These are phyloP conservation scores for Xylaria sp. DNA, from an alignment of 2,329 filamentous ascomycete genomes.

Conservation along the genomic window DNA sequence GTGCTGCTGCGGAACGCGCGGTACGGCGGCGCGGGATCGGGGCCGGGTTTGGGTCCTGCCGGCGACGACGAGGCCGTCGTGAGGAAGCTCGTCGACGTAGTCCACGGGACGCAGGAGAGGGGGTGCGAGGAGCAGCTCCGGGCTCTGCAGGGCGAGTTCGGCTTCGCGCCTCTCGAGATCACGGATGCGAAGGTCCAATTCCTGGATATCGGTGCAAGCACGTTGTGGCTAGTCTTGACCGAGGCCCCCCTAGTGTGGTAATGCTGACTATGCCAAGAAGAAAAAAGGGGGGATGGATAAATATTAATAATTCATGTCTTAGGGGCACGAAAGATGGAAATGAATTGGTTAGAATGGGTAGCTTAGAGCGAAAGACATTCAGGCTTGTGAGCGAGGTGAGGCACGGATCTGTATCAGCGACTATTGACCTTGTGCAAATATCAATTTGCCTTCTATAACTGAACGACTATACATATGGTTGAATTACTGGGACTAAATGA, in stretches of 20 bases:
- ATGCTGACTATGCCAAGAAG: background rate
- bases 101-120: conserved; percentile 2
- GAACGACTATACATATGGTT: background rate
- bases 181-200: background rate
- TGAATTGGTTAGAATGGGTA: background rate
- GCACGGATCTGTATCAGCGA: background rate
- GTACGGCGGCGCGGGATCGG: background rate
- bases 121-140: conserved; percentile 22
- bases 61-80: background rate
- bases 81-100: conserved; percentile 19
- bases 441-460: background rate
- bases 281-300: background rate
- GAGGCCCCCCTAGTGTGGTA: background rate
- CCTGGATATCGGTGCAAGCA: conserved; percentile 27
- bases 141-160: conserved; percentile 25
- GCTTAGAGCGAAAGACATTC: background rate
- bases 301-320: background rate
- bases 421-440: background rate
- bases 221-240: conserved; percentile 35
- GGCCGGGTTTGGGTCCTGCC: background rate
- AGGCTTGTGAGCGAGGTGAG: background rate
- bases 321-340: background rate
- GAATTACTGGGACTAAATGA: background rate
- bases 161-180: conserved; percentile 29
- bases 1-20: background rate